Evolutionary conservation across 1,284 basidiomycete genomes (phyloP).

Genomic region (Austroboletus rostrupii): DNA sequence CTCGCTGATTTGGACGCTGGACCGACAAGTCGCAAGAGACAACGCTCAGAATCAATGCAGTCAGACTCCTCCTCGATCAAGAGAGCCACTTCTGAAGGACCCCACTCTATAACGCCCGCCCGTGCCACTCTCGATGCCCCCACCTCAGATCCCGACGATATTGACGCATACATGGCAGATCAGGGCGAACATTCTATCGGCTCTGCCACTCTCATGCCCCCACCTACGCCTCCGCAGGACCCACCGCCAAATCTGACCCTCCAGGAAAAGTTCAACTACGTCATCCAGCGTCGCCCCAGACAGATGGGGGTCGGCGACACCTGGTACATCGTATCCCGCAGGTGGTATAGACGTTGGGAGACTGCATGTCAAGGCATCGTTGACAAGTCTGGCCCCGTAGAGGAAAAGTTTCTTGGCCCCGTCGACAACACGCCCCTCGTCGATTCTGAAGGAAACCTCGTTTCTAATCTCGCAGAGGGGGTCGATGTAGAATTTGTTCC

Average conservation of each 20-base stretch:
- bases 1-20: constrained; percentile 22
- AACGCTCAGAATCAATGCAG: constrained; percentile 48
- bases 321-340: constrained; percentile 73
- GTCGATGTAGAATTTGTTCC: constrained; percentile 81
- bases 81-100: constrained; percentile 62
- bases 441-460: constrained; percentile 50
- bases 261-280: constrained; percentile 44
- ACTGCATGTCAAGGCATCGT: constrained; percentile 63
- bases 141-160: constrained; percentile 31
- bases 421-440: constrained; percentile 71
- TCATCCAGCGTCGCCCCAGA: constrained; percentile 43
- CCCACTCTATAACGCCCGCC: constrained; percentile 37
- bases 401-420: constrained; percentile 63
- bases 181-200: constrained; percentile 49
- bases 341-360: constrained; percentile 75
- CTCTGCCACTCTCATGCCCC: constrained; percentile 21
- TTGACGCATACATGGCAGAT: constrained; percentile 71
- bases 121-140: constrained; percentile 39
- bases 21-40: constrained; percentile 39
- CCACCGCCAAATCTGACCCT: constrained; percentile 31
- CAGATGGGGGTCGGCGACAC: constrained; percentile 62
- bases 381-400: constrained; percentile 61
- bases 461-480: constrained; percentile 52
- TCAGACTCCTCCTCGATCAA: constrained; percentile 64
- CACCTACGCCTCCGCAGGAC: constrained; percentile 20